Conservation (phyloP, 768 basidiomycete genomes). For the Mrakia frigida region DNA sequence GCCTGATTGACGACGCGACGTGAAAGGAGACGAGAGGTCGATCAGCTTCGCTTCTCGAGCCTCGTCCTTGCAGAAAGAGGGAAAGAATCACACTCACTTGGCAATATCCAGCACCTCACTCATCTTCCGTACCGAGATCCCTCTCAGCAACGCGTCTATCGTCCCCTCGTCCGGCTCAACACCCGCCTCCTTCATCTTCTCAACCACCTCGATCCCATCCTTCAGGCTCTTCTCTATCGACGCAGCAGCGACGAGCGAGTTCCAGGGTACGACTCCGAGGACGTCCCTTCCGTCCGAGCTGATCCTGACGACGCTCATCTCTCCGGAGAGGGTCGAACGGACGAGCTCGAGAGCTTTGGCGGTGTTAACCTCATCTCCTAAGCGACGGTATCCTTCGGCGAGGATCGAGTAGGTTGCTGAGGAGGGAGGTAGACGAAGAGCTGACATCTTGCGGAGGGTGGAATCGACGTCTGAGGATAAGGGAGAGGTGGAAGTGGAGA, state of each 20-base stretch:
- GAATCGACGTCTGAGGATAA: neutral
- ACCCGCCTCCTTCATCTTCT: conserved; percentile 16
- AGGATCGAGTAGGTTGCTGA: conserved; percentile 20
- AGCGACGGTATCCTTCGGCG: conserved; percentile 12
- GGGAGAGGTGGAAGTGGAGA: neutral
- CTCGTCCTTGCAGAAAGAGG: neutral
- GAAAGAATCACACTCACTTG: neutral
- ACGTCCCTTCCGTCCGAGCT: conserved; percentile 4
- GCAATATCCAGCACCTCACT: conserved; percentile 12
- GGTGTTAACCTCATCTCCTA: conserved; percentile 12
- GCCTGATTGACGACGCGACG: neutral
- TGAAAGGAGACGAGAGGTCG: neutral
- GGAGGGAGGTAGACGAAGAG: neutral
- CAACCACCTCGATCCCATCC: conserved; percentile 3
- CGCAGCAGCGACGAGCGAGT: conserved; percentile 6
- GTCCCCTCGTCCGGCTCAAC: conserved; percentile 20
- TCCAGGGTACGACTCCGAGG: conserved; percentile 11
- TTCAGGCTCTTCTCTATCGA: neutral
- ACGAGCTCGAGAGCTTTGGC: conserved; percentile 7
- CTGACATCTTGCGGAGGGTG: neutral
- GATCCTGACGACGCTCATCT: conserved; percentile 15
- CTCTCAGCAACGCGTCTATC: conserved; percentile 5
- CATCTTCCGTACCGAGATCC: neutral
- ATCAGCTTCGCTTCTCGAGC: neutral
- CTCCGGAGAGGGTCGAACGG: neutral